Base-by-base conservation (phyloP, 495 filamentous ascomycete species). In the Xylaria intraflava region DNA sequence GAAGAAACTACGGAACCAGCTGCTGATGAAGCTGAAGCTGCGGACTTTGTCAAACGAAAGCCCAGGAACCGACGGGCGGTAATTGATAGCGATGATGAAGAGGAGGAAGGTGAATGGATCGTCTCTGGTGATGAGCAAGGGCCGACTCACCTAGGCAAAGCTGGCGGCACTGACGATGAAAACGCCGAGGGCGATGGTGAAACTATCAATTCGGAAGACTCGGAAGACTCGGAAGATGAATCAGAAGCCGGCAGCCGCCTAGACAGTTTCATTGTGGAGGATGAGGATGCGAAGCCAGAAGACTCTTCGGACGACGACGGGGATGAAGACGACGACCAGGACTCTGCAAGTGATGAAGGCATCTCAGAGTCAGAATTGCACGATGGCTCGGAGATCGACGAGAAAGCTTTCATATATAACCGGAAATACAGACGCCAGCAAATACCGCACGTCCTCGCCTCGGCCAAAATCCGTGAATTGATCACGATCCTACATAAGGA, bases 381-480 rank as follows among this genome's bases (percentile, higher is more conserved):
- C 19, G 44, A 53, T 9, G 61, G 62, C 45, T 78, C 78, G 0
- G 75, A 77, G 16, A 30, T 6, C 26, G 72, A 77, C 36, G 64
- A 72, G 40, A 61, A 62, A 30, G 42, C 41, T 10, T 56, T 55
- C 46, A 12, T 41, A 33, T 41, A 40, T 39, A 46, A 45, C 12
- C 29, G 53, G 14, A 41, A 55, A 17, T 8, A 39, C 36, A 56
- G 55, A 46, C 65, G 62, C 35, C 69, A 69, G 23, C 60, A 64
- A 46, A 57, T 63, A 30, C 71, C 68, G 27, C 68, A 70, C 39
- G 67, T 80, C 27, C 75, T 83, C 11, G 80, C 83, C 3, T 98
- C 93, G 2, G 89, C 93, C 54, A 98, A 98, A 72, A 94, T 96
- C 62, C 84, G 83, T 45, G 83, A 88, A 49, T 76, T 97, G 22